These are phyloP conservation scores for Vaccinium darrowii DNA, from an alignment of 148 eudicot species.

Conservation along the genomic window DNA sequence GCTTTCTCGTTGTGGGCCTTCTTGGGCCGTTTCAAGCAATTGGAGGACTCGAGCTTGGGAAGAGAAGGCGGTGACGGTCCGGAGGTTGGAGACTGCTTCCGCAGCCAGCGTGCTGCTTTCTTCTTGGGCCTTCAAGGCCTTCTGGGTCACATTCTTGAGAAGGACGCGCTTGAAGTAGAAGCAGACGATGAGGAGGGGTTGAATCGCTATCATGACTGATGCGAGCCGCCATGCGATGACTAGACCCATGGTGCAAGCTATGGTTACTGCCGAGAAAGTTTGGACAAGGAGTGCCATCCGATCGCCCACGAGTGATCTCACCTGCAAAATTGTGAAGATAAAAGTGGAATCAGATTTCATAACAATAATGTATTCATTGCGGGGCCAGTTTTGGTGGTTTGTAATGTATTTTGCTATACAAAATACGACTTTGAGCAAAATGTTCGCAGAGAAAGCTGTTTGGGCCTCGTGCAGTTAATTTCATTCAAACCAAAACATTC, in stretches of 20 bases:
- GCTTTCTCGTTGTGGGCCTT: not conserved
- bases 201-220: not conserved
- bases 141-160: not conserved
- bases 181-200: not conserved
- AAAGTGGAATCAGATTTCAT: not conserved
- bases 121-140: not conserved
- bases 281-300: not conserved
- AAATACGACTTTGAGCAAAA: too few species aligned
- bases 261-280: not conserved
- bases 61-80: not conserved
- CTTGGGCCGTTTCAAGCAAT: not conserved
- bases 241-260: conserved; percentile 3
- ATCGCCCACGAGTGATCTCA: conserved; percentile 4
- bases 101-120: conserved; percentile 3
- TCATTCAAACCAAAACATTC: too few species aligned
- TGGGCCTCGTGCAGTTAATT: too few species aligned
- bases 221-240: conserved; percentile 8
- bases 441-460: too few species aligned
- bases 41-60: not conserved
- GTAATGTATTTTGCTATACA: not conserved
- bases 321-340: not conserved
- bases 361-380: not conserved
- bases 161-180: not conserved
- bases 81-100: not conserved
- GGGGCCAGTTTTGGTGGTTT: not conserved